Conservation (phyloP, 768 basidiomycete genomes). For the Gloeopeniophorella convolvens region DNA sequence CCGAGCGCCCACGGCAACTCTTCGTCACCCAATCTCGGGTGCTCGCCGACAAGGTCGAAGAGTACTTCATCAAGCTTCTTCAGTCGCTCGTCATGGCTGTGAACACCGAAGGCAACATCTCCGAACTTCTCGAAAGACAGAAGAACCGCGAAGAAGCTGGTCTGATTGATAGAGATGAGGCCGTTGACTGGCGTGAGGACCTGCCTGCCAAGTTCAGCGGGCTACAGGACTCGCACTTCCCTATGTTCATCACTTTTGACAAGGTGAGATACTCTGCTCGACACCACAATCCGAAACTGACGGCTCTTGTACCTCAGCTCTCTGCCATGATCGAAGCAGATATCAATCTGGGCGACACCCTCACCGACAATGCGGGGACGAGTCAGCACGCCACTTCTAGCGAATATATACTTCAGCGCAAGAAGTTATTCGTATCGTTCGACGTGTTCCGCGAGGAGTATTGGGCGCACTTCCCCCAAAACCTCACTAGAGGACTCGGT, state of each 20-base stretch:
- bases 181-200: conserved; percentile 34
- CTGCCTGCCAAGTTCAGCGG: conserved; percentile 50
- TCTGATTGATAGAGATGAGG: conserved; percentile 41
- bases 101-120: conserved; percentile 35
- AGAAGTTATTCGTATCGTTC: conserved; percentile 34
- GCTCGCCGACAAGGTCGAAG: conserved; percentile 62
- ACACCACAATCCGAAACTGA: not conserved
- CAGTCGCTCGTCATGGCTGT: conserved; percentile 37
- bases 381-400: not conserved
- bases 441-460: conserved; percentile 43
- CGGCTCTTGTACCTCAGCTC: conserved; percentile 31
- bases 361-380: not conserved
- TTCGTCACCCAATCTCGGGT: conserved; percentile 69
- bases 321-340: conserved; percentile 47
- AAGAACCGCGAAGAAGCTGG: conserved; percentile 22
- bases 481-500: conserved; percentile 53
- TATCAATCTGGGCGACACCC: conserved; percentile 17
- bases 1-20: conserved; percentile 45
- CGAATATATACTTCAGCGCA: conserved; percentile 14
- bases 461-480: conserved; percentile 57
- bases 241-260: conserved; percentile 64
- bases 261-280: conserved; percentile 32
- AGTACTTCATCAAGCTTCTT: conserved; percentile 52
- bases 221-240: conserved; percentile 58
- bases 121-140: conserved; percentile 21